A percentile compares a stretch with the other conserved stretches of the same genome.
Evolutionary conservation across 2,329 filamentous ascomycete genomes (phyloP).

Genomic region (Verticillium dahliae): DNA sequence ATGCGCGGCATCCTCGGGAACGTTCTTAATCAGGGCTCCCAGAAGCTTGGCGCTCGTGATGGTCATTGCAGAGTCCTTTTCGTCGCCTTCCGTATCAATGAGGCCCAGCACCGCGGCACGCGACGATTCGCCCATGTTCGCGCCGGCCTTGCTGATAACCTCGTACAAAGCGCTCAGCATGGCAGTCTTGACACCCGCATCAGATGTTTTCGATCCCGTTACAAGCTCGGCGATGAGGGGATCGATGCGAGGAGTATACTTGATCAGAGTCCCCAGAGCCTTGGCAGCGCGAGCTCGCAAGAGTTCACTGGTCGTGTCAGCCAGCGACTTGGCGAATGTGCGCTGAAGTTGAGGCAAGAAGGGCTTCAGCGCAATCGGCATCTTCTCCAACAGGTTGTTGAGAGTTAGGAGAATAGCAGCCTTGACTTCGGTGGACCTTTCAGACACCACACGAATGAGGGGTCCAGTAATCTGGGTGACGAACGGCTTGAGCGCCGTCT

Average conservation of each 20-base stretch:
- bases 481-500: conserved; percentile 83
- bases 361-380: conserved; percentile 88
- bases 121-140: conserved; percentile 90
- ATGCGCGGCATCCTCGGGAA: conserved; percentile 64
- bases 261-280: conserved; percentile 90
- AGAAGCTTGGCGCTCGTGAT: conserved; percentile 88
- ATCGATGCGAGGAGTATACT: conserved; percentile 89
- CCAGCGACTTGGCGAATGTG: conserved; percentile 93
- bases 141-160: conserved; percentile 89
- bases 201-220: conserved; percentile 86
- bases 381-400: conserved; percentile 94
- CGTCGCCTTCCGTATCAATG: conserved; percentile 79
- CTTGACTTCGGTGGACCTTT: conserved; percentile 93
- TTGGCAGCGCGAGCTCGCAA: conserved; percentile 84
- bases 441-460: conserved; percentile 93
- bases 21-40: conserved; percentile 81
- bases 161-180: conserved; percentile 98
- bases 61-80: conserved; percentile 69
- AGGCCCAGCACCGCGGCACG: conserved; percentile 78
- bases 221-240: conserved; percentile 89
- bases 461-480: conserved; percentile 97
- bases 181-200: conserved; percentile 81
- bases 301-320: conserved; percentile 85
- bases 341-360: conserved; percentile 95
- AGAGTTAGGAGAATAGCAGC: conserved; percentile 88